Base-by-base conservation (phyloP, 345 rosid species). In the Eutrema heterophyllum region DNA sequence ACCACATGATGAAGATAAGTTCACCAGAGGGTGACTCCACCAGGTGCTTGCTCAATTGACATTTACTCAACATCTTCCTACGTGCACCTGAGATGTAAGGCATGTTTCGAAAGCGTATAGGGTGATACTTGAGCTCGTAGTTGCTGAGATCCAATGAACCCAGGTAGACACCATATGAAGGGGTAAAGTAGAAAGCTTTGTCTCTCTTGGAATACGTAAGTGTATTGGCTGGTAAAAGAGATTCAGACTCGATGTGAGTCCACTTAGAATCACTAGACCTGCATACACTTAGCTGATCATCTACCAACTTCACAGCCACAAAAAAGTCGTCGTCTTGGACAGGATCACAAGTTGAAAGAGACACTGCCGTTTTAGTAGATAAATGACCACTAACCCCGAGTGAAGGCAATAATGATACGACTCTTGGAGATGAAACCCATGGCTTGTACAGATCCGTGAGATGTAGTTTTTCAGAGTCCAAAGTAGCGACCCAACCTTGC, bases 1-100 rank as follows among this genome's bases (percentile, higher is more conserved):
- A 40, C 64, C 73, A 56, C n/a, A 32, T 32, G 73, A 69, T 24
- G 10, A 69, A 56, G 45, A 69, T 13, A 44, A 43, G 64, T 56
- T 69, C 64, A 43, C 64, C 36, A 44, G 73, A 69, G 18, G 64
- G 33, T 18, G 64, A 69, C 8, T 69, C 64, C 40, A 60, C 75
- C 2, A 71, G 51, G 44, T 61, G 62, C 4, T 51, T 50, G 41
- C 32, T 50, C 15, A 40, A 8, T 43, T 13, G 40, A 59, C 67
- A 71, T 27, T 21, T 30, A 18, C 60, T 41, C 51, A 71, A 5
- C 33, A 30, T 4, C 33, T 30, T 5, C 33, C 33, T 12, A 36
- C 24, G 18, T 16, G 41, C 39, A 6, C 60, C 40, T 11, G 32
- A 16, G 30, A 49, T 59, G 33, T 12, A 49, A 16, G 67, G 60